These are phyloP conservation scores for Scedosporium boydii DNA, from an alignment of 2,329 filamentous ascomycete species.

Conservation along the genomic window DNA sequence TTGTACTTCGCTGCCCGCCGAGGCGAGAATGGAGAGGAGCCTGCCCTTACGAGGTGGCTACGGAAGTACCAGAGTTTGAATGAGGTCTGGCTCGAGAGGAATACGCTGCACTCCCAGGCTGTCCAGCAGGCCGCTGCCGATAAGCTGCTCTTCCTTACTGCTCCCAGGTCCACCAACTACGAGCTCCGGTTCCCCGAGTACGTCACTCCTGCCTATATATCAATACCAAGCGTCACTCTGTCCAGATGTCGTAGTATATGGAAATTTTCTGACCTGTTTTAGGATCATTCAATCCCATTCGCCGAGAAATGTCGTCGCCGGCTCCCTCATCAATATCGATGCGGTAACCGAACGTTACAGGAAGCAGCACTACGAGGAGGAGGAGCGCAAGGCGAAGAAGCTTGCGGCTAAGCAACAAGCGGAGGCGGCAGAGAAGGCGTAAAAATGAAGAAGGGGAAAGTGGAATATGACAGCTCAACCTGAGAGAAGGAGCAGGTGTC, in stretches of 20 bases:
- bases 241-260: not conserved
- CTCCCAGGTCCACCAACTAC: slow-evolving; percentile 32
- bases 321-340: slow-evolving; percentile 44
- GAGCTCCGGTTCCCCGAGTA: slow-evolving; percentile 51
- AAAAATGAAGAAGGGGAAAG: not conserved
- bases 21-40: slow-evolving; percentile 38
- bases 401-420: slow-evolving; percentile 25
- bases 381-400: slow-evolving; percentile 44
- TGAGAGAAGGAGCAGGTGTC: not conserved
- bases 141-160: slow-evolving; percentile 43
- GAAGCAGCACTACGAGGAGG: slow-evolving; percentile 42
- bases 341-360: slow-evolving; percentile 48
- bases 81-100: slow-evolving; percentile 42
- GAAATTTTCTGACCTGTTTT: slow-evolving; percentile 3
- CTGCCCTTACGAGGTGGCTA: slow-evolving; percentile 35
- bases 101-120: slow-evolving; percentile 39
- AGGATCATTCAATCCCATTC: slow-evolving; percentile 43
- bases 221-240: not conserved
- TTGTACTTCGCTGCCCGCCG: slow-evolving; percentile 41
- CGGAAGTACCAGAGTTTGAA: slow-evolving; percentile 35
- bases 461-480: not conserved
- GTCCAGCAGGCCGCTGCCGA: slow-evolving; percentile 49
- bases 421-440: not conserved
- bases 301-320: slow-evolving; percentile 44
- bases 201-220: slow-evolving; percentile 17